A percentile compares a stretch with the other conserved stretches of the same genome.
These are phyloP conservation scores for Zygotorulaspora danielsina DNA, from an alignment of 805 yeast species.

Conservation along the genomic window DNA sequence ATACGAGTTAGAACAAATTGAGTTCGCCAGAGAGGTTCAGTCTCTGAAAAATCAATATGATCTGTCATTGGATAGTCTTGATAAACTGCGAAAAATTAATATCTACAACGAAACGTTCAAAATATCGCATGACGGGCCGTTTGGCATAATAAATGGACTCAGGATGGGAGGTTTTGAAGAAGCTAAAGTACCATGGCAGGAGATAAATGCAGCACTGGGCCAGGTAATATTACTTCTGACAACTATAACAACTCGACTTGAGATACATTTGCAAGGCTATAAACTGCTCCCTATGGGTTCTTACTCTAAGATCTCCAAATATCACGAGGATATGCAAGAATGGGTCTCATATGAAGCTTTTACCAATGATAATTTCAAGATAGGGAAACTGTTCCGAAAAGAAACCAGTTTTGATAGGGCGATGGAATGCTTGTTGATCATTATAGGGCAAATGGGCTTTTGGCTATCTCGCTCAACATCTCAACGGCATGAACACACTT, in stretches of 20 bases:
- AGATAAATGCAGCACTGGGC: conserved; percentile 87
- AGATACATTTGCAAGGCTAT: conserved; percentile 54
- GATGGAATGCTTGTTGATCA: conserved; percentile 66
- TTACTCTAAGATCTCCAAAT: conserved; percentile 60
- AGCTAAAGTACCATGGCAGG: conserved; percentile 76
- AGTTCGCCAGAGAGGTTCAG: conserved; percentile 52
- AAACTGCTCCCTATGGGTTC: conserved; percentile 79
- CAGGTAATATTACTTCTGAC: conserved; percentile 68
- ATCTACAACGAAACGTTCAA: conserved; percentile 79
- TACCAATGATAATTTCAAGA: conserved; percentile 70
- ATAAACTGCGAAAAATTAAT: conserved; percentile 67
- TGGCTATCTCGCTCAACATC: conserved; percentile 24
- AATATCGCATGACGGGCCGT: conserved; percentile 77
- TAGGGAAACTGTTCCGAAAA: conserved; percentile 57
- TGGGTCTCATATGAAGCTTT: conserved; percentile 50
- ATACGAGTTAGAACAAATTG: conserved; percentile 48
- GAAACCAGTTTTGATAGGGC: conserved; percentile 77
- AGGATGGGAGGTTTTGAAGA: conserved; percentile 67
- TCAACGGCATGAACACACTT: conserved; percentile 41
- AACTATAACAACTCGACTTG: conserved; percentile 56
- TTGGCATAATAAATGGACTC: conserved; percentile 83
- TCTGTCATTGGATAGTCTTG: conserved; percentile 59
- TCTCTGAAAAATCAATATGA: conserved; percentile 61
- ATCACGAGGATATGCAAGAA: conserved; percentile 35
- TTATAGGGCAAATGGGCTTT: conserved; percentile 26